Evolutionary conservation across 805 yeast genomes (phyloP).

Genomic region (Starmerella khaoyaiensis): DNA sequence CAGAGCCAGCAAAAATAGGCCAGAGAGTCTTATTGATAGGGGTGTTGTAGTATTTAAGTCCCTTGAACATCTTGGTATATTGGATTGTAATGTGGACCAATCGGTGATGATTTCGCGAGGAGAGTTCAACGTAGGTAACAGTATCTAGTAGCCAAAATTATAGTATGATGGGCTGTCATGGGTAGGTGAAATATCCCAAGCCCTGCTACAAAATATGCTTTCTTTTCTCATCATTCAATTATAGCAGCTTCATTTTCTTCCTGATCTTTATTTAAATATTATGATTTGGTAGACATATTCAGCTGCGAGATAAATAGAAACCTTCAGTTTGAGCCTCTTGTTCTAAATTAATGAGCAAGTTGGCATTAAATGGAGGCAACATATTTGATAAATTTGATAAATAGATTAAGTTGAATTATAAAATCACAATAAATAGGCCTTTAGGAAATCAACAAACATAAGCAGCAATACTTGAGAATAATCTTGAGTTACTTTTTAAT

Average conservation of each 20-base stretch:
- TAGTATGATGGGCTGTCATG: no score
- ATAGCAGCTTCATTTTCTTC: conserved; percentile 8
- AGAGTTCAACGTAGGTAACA: no score
- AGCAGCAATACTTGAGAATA: neutral
- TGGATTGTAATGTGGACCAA: no score
- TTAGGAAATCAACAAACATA: neutral
- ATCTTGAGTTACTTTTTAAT: neutral
- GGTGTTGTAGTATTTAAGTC: conserved; percentile 34
- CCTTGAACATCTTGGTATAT: conserved; percentile 21
- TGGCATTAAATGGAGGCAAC: conserved; percentile 20
- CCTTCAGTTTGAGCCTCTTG: conserved; percentile 22
- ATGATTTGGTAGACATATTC: conserved; percentile 9
- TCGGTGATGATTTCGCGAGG: no score
- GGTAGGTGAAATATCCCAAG: no score
- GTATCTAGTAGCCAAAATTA: no score
- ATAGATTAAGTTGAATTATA: neutral
- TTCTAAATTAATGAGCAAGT: conserved; percentile 7
- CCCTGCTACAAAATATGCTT: no score
- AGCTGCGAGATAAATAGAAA: conserved; percentile 12
- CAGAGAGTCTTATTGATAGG: conserved; percentile 60
- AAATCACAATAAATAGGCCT: neutral
- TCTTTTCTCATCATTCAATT: conserved; percentile 9
- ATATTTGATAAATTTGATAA: conserved; percentile 1
- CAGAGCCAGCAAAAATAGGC: conserved; percentile 83
- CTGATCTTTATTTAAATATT: neutral